Base-by-base conservation (phyloP, 768 basidiomycete genomes). In the Crassisporium funariophilum region DNA sequence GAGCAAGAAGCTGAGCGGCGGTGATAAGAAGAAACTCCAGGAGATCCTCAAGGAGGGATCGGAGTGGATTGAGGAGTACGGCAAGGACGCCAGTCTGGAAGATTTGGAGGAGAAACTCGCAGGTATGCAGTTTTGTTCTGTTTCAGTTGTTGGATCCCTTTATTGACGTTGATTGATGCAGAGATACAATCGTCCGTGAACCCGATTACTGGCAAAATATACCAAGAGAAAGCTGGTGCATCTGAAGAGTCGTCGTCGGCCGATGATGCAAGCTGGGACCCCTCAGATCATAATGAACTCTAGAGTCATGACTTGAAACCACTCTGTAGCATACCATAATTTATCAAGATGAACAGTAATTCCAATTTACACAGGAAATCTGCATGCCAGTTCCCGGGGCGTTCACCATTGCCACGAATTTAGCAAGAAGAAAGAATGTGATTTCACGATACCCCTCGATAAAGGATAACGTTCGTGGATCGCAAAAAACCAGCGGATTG, bases 61-160 rank as follows among this genome's bases (percentile, higher is more conserved):
- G 22, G 82, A 85, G 39, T 94, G 91, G 89, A 72, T 91, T 45
- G 91, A 94, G 13, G 76, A 82, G 51, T 71, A 84, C 58, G 78
- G 81, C 9, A 67, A 75, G 36, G 67, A 66, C 11, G 91, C 91
- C 3, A 71, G 72, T 20, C 76, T 83, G 27, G 88, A 88, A 50
- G 88, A 89, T 41, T 67, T 90, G 36, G 89, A 92, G 64, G 89
- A 91, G 70, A 87, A 88, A 70, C 67, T 88, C 52, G 65, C 70
- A 21, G 75, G 70, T 69, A 42, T 4, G 64, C 56, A 12, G 22
- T 17, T 39, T 44, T 21, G 27, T 41, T 35, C n/a, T 19, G 24
- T n/a, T 33, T 7, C 17, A 15, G 7, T 38, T 41, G 25, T 6
- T 36, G 7, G 17, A 4, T 29, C 12, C 19, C 34, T 27, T 35